Base-by-base conservation (phyloP, 257 asterid species). In the Lantana camara region DNA sequence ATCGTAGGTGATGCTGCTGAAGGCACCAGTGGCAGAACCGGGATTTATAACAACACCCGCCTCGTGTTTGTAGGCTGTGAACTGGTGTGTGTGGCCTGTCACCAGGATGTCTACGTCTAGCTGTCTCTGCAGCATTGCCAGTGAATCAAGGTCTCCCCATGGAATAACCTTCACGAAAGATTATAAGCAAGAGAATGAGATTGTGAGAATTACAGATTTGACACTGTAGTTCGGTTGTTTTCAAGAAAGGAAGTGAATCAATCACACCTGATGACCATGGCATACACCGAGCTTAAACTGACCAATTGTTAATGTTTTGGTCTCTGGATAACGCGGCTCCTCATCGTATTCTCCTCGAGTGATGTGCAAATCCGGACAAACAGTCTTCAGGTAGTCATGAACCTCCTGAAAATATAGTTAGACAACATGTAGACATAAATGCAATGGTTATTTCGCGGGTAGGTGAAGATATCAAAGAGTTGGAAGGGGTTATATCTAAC, bases 71-170 rank as follows among this genome's bases (percentile, higher is more conserved):
- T 92, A 92, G 22, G 98, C 97, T 16, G 95, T 92, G 70, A 89
- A 92, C 79, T 87, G 98, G 78, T 93, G 98, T 22, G 98, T 87
- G 37, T 93, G 98, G 34, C 98, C 98, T 0, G 90, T 87, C 35
- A 93, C 98, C 7, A 93, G 96, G 53, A 93, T 90, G 81, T 90
- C 98, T 11, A 93, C 98, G 9, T 89, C 97, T 46, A 92, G 83
- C 84, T 92, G 98, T 73, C 98, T 87, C 78, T 89, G 98, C 62
- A 92, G 89, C 97, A 89, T 89, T 67, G 98, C 98, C 59, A 92
- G 71, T 0, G 98, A 89, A 69, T 92, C 98, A 23, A 92, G 83
- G 69, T 92, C 98, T 37, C 98, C 98, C 93, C 97, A 92, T 52
- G 98, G 98, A 77, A 92, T 80, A 53, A 92, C 97, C 98, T 92